Percentiles rank a stretch among this genome's conserved stretches.
phyloP scores from a whole-genome alignment of 192 early-diverging fungal genomes.

The Gryganskiella cystojenkinii region DNA sequence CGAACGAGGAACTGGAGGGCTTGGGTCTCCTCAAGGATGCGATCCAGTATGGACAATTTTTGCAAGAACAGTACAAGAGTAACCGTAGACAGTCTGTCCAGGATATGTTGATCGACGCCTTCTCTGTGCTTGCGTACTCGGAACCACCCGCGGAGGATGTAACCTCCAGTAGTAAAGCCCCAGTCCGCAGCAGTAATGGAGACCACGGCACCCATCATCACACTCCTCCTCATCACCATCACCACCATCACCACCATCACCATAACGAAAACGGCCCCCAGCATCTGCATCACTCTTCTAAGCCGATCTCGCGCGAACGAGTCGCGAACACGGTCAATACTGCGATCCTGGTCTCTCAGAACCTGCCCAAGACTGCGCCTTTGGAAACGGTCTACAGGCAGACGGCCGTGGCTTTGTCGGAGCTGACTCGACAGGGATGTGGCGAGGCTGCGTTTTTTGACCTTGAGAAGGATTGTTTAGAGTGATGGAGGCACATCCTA shows the following conservation, averaged over 20 bases:
- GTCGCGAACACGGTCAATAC: constrained; percentile 76
- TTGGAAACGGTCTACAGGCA: constrained; percentile 64
- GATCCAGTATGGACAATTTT: constrained; percentile 60
- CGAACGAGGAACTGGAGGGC: constrained; percentile 33
- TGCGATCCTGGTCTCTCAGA: constrained; percentile 72
- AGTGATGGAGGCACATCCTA: constrained; percentile 14
- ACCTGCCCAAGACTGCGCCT: constrained; percentile 64
- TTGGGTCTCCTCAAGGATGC: constrained; percentile 46
- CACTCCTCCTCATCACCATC: too few relatives aligned
- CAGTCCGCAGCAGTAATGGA: constrained; percentile 47
- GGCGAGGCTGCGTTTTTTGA: constrained; percentile 58
- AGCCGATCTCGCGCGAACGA: constrained; percentile 54
- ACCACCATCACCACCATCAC: too few relatives aligned
- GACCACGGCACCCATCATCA: background rate
- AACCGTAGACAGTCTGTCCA: constrained; percentile 15
- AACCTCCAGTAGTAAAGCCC: constrained; percentile 51
- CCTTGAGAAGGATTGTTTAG: constrained; percentile 51
- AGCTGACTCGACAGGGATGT: constrained; percentile 46
- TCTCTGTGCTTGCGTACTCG: constrained; percentile 78
- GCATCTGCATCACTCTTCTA: background rate
- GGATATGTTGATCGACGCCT: constrained; percentile 61
- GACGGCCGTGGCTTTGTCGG: constrained; percentile 38
- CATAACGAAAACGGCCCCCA: too few relatives aligned
- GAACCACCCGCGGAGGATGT: constrained; percentile 64
- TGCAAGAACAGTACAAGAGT: constrained; percentile 66